Percentiles rank a stretch among this genome's conserved stretches.
Evolutionary conservation across 2,329 filamentous ascomycete genomes (phyloP).

Genomic region (Trichoderma atroviride): DNA sequence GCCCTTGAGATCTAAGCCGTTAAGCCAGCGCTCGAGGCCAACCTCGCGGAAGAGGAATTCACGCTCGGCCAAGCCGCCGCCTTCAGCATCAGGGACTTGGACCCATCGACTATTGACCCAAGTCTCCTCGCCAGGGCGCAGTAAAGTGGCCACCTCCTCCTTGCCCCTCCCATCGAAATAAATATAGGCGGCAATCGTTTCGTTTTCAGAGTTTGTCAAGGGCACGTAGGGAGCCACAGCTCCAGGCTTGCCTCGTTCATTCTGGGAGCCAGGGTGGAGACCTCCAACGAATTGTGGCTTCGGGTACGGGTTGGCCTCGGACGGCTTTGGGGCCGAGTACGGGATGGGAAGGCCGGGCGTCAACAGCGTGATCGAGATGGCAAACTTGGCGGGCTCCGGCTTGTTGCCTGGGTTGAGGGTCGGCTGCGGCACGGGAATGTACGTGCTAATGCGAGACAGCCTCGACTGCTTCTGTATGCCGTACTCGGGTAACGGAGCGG

Average conservation of each 20-base stretch:
- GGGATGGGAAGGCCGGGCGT: conserved; percentile 87
- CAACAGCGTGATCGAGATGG: conserved; percentile 94
- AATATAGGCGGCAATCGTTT: conserved; percentile 97
- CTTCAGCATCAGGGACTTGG: conserved; percentile 85
- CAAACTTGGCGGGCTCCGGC: conserved; percentile 92
- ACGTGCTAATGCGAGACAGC: conserved; percentile 90
- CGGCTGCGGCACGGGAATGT: conserved; percentile 92
- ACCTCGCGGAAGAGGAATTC: conserved; percentile 98
- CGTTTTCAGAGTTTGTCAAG: conserved; percentile 88
- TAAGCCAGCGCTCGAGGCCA: conserved; percentile 92
- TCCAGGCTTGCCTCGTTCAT: conserved; percentile 53
- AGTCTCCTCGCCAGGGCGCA: conserved; percentile 92
- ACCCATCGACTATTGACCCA: conserved; percentile 99
- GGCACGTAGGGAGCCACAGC: conserved; percentile 85
- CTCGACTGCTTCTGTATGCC: conserved; percentile 93
- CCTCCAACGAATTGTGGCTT: conserved; percentile 80
- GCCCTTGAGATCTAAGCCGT: conserved; percentile 91
- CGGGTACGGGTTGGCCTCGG: conserved; percentile 74
- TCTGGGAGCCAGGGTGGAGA: conserved; percentile 56
- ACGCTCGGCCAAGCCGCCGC: conserved; percentile 90
- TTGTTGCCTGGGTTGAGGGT: conserved; percentile 68
- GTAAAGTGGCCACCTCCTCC: conserved; percentile 92
- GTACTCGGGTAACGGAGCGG: conserved; percentile 83
- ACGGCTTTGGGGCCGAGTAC: conserved; percentile 86
- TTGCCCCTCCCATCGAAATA: conserved; percentile 96